These are phyloP conservation scores for Cordyceps javanica DNA, from an alignment of 2,329 filamentous ascomycete species.

Conservation along the genomic window DNA sequence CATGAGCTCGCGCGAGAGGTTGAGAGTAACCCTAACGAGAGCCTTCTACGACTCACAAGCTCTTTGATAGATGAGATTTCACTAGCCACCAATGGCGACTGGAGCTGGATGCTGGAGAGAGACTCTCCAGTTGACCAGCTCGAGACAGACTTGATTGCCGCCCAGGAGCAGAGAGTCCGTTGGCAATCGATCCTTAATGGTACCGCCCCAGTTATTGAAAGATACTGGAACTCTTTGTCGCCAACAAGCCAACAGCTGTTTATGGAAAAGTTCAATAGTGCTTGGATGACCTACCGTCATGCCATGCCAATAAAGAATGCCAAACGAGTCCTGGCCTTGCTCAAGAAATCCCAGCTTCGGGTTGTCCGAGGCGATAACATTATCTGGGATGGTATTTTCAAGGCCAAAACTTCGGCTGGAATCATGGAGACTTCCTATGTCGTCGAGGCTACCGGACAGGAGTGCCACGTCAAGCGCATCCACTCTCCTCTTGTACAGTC, in stretches of 20 bases:
- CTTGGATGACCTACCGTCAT: conserved; percentile 12
- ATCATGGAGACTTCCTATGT: background rate
- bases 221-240: conserved; percentile 7
- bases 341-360: background rate
- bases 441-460: conserved; percentile 7
- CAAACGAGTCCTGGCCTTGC: background rate
- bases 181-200: conserved; percentile 11
- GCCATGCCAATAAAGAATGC: conserved; percentile 11
- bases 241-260: conserved; percentile 5
- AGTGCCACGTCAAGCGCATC: conserved; percentile 4
- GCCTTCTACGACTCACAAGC: conserved; percentile 1
- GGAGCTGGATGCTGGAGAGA: conserved; percentile 12
- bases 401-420: conserved; percentile 5
- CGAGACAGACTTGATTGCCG: background rate
- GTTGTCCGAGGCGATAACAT: conserved; percentile 3
- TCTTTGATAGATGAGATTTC: conserved; percentile 5
- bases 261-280: conserved; percentile 9
- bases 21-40: background rate
- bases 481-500: conserved; percentile 3
- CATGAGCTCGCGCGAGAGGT: conserved; percentile 11
- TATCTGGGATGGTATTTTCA: conserved; percentile 1
- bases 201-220: conserved; percentile 8
- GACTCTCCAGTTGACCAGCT: conserved; percentile 2
- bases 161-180: background rate
- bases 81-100: conserved; percentile 5